Percentiles rank a stretch among this genome's conserved stretches.
phyloP scores from a whole-genome alignment of 176 grass and related monocot species.

The Elaeis guineensis region DNA sequence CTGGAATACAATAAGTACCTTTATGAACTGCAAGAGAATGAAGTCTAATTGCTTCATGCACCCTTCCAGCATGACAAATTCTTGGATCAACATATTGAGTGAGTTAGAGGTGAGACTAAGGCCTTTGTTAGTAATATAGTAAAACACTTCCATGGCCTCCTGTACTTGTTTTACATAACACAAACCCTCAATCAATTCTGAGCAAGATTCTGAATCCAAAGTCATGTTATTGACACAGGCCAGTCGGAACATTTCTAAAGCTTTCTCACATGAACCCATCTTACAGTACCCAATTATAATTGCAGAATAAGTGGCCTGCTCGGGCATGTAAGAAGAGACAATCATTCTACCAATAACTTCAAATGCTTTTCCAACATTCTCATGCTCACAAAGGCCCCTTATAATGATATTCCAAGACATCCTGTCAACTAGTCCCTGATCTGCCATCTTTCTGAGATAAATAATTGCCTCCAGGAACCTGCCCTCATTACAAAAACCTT shows the following conservation, averaged over 20 bases:
- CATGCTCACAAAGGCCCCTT: constrained; percentile 27
- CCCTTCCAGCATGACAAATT: constrained; percentile 37
- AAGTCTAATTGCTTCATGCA: constrained; percentile 33
- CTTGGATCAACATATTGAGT: constrained; percentile 33
- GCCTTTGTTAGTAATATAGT: constrained; percentile 34
- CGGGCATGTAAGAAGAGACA: constrained; percentile 39
- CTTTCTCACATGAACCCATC: constrained; percentile 27
- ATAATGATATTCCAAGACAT: constrained; percentile 44
- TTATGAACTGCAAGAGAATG: constrained; percentile 34
- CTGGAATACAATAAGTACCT: constrained; percentile 28
- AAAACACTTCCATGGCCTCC: constrained; percentile 42
- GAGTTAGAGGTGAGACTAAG: constrained; percentile 22
- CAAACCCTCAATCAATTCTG: constrained; percentile 42
- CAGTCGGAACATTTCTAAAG: constrained; percentile 33
- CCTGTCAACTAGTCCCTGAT: constrained; percentile 24
- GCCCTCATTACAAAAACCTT: constrained; percentile 24
- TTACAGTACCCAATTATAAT: constrained; percentile 52
- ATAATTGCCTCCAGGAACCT: constrained; percentile 26
- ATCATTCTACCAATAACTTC: constrained; percentile 54
- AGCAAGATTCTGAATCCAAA: constrained; percentile 42
- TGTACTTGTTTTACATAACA: constrained; percentile 26
- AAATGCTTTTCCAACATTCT: constrained; percentile 34
- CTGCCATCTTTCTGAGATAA: constrained; percentile 26
- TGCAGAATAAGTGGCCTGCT: constrained; percentile 38
- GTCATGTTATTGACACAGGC: constrained; percentile 27